Evolutionary conservation across 2,329 filamentous ascomycete genomes (phyloP).

Genomic region (Colletotrichum tropicale): DNA sequence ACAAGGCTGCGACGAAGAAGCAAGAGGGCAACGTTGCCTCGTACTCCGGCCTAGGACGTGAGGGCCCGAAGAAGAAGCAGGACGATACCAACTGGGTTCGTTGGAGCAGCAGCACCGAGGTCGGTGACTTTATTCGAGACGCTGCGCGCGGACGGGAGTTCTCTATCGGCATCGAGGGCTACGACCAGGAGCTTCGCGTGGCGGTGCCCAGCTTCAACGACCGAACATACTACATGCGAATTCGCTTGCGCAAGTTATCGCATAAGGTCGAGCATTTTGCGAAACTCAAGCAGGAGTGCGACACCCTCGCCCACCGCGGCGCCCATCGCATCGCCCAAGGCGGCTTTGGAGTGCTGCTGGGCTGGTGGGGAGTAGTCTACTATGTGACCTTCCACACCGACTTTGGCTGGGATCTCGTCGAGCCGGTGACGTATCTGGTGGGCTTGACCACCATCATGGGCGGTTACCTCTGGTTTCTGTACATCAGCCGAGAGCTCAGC

Average conservation of each 20-base stretch:
- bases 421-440: conserved; percentile 88
- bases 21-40: conserved; percentile 60
- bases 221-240: conserved; percentile 85
- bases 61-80: conserved; percentile 47
- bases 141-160: conserved; percentile 86
- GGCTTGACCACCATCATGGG: conserved; percentile 86
- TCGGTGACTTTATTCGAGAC: conserved; percentile 93
- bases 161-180: conserved; percentile 79
- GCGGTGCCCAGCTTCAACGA: conserved; percentile 88
- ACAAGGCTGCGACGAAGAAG: conserved; percentile 24
- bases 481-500: conserved; percentile 87
- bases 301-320: conserved; percentile 74
- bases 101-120: conserved; percentile 88
- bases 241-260: conserved; percentile 75
- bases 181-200: conserved; percentile 69
- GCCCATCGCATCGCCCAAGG: conserved; percentile 81
- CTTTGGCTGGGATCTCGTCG: conserved; percentile 88
- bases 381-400: conserved; percentile 74
- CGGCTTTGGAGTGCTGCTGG: conserved; percentile 74
- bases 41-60: conserved; percentile 73
- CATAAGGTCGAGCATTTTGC: conserved; percentile 71
- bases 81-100: conserved; percentile 70
- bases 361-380: conserved; percentile 87
- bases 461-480: conserved; percentile 92
- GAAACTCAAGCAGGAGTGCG: conserved; percentile 81